These are phyloP conservation scores for Rhodotorula graminis DNA, from an alignment of 768 basidiomycete genomes.

Conservation along the genomic window DNA sequence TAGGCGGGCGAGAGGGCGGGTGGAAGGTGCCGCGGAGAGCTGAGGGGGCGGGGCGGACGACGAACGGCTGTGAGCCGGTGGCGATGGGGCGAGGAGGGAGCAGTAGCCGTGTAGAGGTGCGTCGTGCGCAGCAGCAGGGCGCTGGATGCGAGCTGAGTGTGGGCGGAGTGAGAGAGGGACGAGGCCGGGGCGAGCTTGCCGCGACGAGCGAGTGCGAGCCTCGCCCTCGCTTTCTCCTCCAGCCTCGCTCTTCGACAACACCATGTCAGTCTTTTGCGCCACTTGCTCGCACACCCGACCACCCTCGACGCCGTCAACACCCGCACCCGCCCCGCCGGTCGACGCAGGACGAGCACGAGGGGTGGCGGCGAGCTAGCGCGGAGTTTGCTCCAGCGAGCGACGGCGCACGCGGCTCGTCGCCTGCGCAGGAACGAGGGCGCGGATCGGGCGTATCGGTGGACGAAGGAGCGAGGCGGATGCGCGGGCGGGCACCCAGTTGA, in stretches of 20 bases:
- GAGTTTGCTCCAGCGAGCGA: neutral
- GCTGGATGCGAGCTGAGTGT: too few species aligned
- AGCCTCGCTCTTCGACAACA: constrained; percentile 8
- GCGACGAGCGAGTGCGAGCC: too few species aligned
- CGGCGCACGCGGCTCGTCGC: neutral
- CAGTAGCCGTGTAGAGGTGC: too few species aligned
- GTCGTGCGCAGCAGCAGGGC: too few species aligned
- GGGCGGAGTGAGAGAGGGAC: neutral
- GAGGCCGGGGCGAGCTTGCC: neutral
- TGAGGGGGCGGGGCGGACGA: too few species aligned
- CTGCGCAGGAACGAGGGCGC: neutral
- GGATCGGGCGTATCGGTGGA: neutral
- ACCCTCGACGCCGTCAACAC: neutral
- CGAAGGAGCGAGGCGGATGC: neutral
- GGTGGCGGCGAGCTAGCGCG: neutral
- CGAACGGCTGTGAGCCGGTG: too few species aligned
- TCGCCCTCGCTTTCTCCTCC: neutral
- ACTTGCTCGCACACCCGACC: neutral
- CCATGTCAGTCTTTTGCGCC: constrained; percentile 10
- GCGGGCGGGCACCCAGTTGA: neutral
- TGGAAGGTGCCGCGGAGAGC: too few species aligned
- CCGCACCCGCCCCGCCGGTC: too few species aligned
- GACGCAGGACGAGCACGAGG: neutral
- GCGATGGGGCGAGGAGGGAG: too few species aligned
- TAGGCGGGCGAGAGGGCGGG: too few species aligned